Conservation (phyloP, 768 basidiomycete genomes). For the Calocybe gangraenosa region DNA sequence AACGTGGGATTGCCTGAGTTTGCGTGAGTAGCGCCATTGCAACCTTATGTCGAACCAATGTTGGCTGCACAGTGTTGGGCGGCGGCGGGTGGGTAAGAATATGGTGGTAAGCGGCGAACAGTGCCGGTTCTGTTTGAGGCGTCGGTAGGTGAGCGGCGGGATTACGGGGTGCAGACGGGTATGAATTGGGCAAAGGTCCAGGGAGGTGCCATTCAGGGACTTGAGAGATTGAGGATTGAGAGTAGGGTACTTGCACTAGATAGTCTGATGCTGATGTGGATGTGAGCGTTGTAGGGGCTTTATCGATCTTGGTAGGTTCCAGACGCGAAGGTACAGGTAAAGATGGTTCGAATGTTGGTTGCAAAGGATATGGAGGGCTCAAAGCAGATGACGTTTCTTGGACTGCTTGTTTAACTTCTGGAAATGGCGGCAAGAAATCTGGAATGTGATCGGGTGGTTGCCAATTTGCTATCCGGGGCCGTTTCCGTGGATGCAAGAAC, state of each 20-base stretch:
- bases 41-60: slow-evolving; percentile 68
- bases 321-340: slow-evolving; percentile 21
- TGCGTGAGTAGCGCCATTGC: slow-evolving; percentile 65
- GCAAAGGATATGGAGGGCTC: slow-evolving; percentile 17
- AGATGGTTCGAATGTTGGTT: slow-evolving; percentile 22
- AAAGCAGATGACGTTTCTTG: slow-evolving; percentile 6
- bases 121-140: slow-evolving; percentile 58
- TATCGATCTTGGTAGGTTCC: slow-evolving; percentile 30
- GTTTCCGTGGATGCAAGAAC: slow-evolving; percentile 39
- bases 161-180: slow-evolving; percentile 22
- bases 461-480: slow-evolving; percentile 54
- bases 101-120: slow-evolving; percentile 70
- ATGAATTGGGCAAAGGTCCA: too few species aligned
- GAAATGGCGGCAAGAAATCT: slow-evolving; percentile 66
- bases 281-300: slow-evolving; percentile 41
- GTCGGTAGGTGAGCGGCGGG: slow-evolving; percentile 33
- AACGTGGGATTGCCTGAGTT: slow-evolving; percentile 53
- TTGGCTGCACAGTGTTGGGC: slow-evolving; percentile 41
- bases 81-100: slow-evolving; percentile 69
- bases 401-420: slow-evolving; percentile 28
- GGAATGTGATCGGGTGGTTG: slow-evolving; percentile 62
- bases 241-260: slow-evolving; percentile 68
- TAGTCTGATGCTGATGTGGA: slow-evolving; percentile 62
- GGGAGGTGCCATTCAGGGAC: slow-evolving; percentile 72
- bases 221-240: slow-evolving; percentile 63